Base-by-base conservation (phyloP, 2,329 filamentous ascomycete genomes). In the Paecilomyces sp. region DNA sequence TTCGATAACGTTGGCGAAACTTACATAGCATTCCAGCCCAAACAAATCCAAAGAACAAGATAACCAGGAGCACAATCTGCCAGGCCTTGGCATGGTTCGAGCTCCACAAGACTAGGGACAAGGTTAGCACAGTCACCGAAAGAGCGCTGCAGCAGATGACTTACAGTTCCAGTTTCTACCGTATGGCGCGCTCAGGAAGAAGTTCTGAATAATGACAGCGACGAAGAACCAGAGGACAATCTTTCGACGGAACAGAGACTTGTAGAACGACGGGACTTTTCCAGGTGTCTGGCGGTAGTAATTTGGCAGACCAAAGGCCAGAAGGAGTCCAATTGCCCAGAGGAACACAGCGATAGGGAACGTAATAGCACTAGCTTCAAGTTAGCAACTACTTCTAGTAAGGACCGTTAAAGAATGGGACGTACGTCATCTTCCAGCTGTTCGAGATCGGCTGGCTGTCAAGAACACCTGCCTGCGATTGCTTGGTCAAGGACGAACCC, bases 151-250 rank as follows among this genome's bases (percentile, higher is more conserved):
- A 30, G 15, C 1, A 8, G 12, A 15, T 53, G 41, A 54, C 74
- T 70, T 64, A 75, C 81, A 89, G 51, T 77, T 75, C 86, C 86
- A 89, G 70, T 87, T 88, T 57, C 86, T 81, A 51, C 86, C 86
- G 66, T 88, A 88, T 1, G 83, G 85, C 0, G 86, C 81, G 25
- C 83, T 84, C 30, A 88, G 79, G 74, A 85, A 88, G 78, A 86
- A 87, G 71, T 88, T 88, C 67, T 88, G 85, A 33, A 88, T 72
- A 60, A 87, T 75, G 51, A 88, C 83, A 3, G 83, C 81, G 60
- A 85, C 73, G 71, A 88, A 84, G 75, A 87, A 88, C 86, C 86
- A 88, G 12, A 86, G 76, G 53, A 88, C 81, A 61, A 88, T 84
- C 72, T 87, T 87, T 61, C 86, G 82, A 54, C 85, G 79, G 62